Conservation (phyloP, 2,329 filamentous ascomycete genomes). For the Paraphoma chrysanthemicola region DNA sequence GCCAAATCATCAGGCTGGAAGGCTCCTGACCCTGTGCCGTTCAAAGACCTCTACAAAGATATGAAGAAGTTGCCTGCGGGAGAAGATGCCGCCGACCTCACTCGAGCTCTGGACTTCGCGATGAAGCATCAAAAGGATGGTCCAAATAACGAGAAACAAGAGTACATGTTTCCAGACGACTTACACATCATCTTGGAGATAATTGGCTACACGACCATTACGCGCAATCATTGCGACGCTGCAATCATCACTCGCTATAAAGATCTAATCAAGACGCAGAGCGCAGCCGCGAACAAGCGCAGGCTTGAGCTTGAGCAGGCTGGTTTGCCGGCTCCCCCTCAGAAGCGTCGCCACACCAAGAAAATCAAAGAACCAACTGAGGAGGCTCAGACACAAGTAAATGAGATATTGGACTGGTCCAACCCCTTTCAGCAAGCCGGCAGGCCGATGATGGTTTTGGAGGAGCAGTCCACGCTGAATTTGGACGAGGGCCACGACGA, state of each 20-base stretch:
- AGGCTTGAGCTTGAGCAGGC: not conserved
- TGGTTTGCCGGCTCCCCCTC: not conserved
- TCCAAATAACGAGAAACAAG: not conserved
- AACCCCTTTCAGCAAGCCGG: too few relatives aligned
- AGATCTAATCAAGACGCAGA: not conserved
- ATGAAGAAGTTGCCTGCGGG: constrained; percentile 30
- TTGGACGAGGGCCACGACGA: too few relatives aligned
- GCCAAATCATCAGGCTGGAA: not conserved
- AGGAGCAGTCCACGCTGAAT: too few relatives aligned
- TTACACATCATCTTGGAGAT: constrained; percentile 19
- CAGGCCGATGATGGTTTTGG: too few relatives aligned
- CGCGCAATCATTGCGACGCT: constrained; percentile 1
- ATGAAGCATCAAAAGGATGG: constrained; percentile 9
- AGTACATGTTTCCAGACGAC: constrained; percentile 29
- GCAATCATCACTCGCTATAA: constrained; percentile 3
- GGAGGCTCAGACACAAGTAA: not conserved
- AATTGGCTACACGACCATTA: constrained; percentile 9
- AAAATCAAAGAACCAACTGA: not conserved
- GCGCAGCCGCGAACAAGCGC: constrained; percentile 1
- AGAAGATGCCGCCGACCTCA: constrained; percentile 31
- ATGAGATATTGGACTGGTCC: too few relatives aligned
- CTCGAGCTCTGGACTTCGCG: constrained; percentile 26
- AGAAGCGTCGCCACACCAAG: not conserved
- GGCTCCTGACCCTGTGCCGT: constrained; percentile 9
- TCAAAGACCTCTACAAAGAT: constrained; percentile 22